These are phyloP conservation scores for Suhomyces coccinellae DNA, from an alignment of 1,139 yeast genomes.

Conservation along the genomic window DNA sequence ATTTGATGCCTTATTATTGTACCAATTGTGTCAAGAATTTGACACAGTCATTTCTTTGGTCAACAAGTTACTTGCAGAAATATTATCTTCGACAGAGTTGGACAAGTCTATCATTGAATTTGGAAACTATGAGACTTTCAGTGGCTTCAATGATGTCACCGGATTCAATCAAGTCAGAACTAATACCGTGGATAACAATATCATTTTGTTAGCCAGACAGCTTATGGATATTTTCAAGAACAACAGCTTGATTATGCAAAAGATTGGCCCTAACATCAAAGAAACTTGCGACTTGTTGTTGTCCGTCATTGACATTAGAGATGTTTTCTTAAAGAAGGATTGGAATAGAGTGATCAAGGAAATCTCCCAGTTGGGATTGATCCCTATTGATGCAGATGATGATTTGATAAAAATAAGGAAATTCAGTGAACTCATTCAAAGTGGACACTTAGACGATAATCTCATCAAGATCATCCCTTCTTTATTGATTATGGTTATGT, in stretches of 20 bases:
- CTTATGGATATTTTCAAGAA: constrained; percentile 54
- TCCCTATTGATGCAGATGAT: constrained; percentile 56
- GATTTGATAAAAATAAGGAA: constrained; percentile 39
- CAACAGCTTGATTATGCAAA: constrained; percentile 49
- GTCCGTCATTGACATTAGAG: constrained; percentile 67
- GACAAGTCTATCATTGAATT: constrained; percentile 55
- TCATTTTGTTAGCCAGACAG: constrained; percentile 59
- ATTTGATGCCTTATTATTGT: constrained; percentile 80
- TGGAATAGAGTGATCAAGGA: constrained; percentile 61
- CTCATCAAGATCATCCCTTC: constrained; percentile 80
- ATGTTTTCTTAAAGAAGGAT: constrained; percentile 54
- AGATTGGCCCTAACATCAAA: constrained; percentile 47
- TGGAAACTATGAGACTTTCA: constrained; percentile 36
- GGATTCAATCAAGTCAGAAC: constrained; percentile 5
- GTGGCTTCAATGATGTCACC: constrained; percentile 14
- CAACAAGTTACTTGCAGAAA: constrained; percentile 78
- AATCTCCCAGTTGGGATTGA: constrained; percentile 59
- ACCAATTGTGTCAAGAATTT: constrained; percentile 86
- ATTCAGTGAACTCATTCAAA: constrained; percentile 43
- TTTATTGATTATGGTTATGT: constrained; percentile 78
- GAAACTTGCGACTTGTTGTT: constrained; percentile 68
- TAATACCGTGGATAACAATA: constrained; percentile 45
- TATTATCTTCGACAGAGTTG: constrained; percentile 70
- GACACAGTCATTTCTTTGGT: constrained; percentile 79
- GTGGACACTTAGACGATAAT: constrained; percentile 61